Base-by-base conservation (phyloP, 2,329 filamentous ascomycete species). In the Rhynchosporium secalis region DNA sequence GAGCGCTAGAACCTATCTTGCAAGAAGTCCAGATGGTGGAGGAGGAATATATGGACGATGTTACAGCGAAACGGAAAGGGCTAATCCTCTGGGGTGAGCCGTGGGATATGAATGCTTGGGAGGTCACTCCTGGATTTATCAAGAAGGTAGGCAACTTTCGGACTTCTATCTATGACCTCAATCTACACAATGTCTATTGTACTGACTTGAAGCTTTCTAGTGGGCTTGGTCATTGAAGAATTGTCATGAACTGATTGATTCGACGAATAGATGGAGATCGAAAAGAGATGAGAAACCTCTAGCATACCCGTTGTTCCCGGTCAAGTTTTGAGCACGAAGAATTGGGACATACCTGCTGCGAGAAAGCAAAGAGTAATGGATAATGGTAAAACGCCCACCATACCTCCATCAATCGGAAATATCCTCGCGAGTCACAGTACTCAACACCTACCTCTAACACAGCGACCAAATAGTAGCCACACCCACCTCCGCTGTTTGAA, bases 81-180 rank as follows among this genome's bases (percentile, higher is more conserved):
- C 54, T 69, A 12, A 65, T 69, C 51, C 51, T 67, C 10, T 69
- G 66, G 66, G 66, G 65, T 13, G 67, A 69, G 28, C 65, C 63
- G 3, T 65, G 63, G 54, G 47, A 65, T 47, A n/a, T 56, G 3
- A 61, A 63, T 13, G 61, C 54, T n/a, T 69, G 66, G 67, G 67
- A 69, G 54, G 59, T 62, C 51, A 65, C 67, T 9, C 67, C 67
- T 12, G 64, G 58, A 15, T 66, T 68, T 49, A 5, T 68, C 13
- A 56, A 48, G 41, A 68, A 69, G 33, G 33, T 36, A 10, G 9
- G 33, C 9, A 36, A 36, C 20, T 20, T 20, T 20, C 20, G 1
- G 20, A 20, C 20, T 20, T 20, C 20, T 20, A 20, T 20, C 20
- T 20, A 20, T 20, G 20, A 20, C 20, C 20, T 20, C 20, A 20